These are phyloP conservation scores for Speleostelium caveatum DNA, from an alignment of 78 protist genomes.

Conservation along the genomic window DNA sequence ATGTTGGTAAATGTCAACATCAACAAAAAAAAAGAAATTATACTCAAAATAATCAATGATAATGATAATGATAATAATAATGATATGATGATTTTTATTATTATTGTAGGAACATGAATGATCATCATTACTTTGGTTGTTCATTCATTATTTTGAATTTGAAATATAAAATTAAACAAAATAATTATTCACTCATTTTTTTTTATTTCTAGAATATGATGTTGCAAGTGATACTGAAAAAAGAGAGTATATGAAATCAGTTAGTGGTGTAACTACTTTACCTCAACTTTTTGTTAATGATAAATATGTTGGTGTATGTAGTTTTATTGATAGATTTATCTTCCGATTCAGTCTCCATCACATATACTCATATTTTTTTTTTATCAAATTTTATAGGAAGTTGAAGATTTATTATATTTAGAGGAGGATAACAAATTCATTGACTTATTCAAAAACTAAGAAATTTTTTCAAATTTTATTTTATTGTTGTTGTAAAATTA, in stretches of 20 bases:
- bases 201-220: slow-evolving; percentile 50
- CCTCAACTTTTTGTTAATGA: slow-evolving; percentile 72
- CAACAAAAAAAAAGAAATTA: background rate
- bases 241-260: slow-evolving; percentile 55
- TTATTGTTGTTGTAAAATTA: too few species aligned
- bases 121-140: too few species aligned
- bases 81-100: background rate
- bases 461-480: too few species aligned
- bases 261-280: slow-evolving; percentile 38
- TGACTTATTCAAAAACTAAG: slow-evolving; percentile 47
- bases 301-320: slow-evolving; percentile 52
- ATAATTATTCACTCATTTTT: background rate
- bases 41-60: background rate
- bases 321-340: background rate
- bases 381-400: background rate
- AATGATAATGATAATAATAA: background rate
- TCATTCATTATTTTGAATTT: too few species aligned
- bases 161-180: too few species aligned
- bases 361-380: background rate
- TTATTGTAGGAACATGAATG: too few species aligned
- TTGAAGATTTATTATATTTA: slow-evolving; percentile 22
- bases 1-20: slow-evolving; percentile 31
- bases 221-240: slow-evolving; percentile 57
- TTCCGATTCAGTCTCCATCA: background rate
- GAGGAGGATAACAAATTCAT: slow-evolving; percentile 42